These are phyloP conservation scores for Cephalotrichum gorgonifer DNA, from an alignment of 2,329 filamentous ascomycete species.

Conservation along the genomic window DNA sequence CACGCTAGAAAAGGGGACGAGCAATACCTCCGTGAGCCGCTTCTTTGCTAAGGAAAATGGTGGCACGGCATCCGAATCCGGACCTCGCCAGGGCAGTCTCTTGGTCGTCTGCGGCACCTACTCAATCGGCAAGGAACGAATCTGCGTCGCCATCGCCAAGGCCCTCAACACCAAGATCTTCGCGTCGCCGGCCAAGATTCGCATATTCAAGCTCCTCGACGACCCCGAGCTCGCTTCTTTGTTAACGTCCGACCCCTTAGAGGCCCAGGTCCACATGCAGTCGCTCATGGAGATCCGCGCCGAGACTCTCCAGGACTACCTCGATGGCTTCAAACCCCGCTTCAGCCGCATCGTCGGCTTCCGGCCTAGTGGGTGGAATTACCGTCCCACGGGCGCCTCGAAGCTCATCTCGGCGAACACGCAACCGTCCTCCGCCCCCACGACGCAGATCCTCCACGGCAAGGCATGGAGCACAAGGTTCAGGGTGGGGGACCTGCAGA, in stretches of 20 bases:
- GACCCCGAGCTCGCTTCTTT: slow-evolving; percentile 70
- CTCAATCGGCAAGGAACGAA: slow-evolving; percentile 93
- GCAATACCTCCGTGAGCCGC: slow-evolving; percentile 36
- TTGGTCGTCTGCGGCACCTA: slow-evolving; percentile 94
- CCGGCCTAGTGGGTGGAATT: slow-evolving; percentile 89
- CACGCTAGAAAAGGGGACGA: slow-evolving; percentile 13
- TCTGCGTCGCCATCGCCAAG: slow-evolving; percentile 84
- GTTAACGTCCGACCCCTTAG: slow-evolving; percentile 68
- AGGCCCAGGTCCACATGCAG: slow-evolving; percentile 97
- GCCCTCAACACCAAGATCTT: slow-evolving; percentile 84
- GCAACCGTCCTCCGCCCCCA: slow-evolving; percentile 37
- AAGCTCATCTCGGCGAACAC: slow-evolving; percentile 44
- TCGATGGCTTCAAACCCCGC: slow-evolving; percentile 66
- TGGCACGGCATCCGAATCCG: slow-evolving; percentile 15
- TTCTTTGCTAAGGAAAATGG: slow-evolving; percentile 31
- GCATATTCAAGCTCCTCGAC: slow-evolving; percentile 74
- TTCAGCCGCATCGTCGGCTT: slow-evolving; percentile 87
- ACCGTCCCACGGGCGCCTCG: slow-evolving; percentile 46
- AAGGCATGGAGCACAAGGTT: slow-evolving; percentile 70
- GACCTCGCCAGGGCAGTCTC: slow-evolving; percentile 47
- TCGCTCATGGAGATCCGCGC: slow-evolving; percentile 87
- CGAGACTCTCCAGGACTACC: slow-evolving; percentile 84
- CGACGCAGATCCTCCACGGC: slow-evolving; percentile 40
- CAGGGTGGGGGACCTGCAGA: slow-evolving; percentile 58
- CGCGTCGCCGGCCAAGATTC: slow-evolving; percentile 71